phyloP scores from a whole-genome alignment of 2,329 filamentous ascomycete species.

The Dactylella cylindrospora region DNA sequence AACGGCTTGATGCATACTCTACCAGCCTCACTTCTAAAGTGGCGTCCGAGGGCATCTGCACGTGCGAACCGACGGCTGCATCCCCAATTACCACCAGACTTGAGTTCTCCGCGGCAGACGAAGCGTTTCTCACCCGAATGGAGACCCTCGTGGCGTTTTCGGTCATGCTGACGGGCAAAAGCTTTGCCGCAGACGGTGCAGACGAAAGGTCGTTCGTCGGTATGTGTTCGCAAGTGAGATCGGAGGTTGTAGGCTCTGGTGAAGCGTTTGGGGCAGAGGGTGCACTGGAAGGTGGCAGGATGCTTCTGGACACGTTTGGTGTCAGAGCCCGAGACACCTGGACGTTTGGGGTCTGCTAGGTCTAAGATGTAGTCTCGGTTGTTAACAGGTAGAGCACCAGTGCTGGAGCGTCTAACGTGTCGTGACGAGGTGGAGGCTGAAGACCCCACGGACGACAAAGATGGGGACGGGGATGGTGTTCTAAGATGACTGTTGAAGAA shows the following conservation, averaged over 20 bases:
- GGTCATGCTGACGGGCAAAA: constrained; percentile 94
- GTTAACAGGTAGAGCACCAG: constrained; percentile 57
- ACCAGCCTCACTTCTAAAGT: constrained; percentile 94
- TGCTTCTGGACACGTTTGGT: constrained; percentile 92
- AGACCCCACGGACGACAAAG: constrained; percentile 45
- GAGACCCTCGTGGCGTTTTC: constrained; percentile 92
- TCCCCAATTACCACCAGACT: constrained; percentile 81
- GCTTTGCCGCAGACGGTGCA: constrained; percentile 97
- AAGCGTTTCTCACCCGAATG: constrained; percentile 99
- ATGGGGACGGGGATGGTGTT: constrained; percentile 55
- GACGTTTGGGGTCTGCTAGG: constrained; percentile 76
- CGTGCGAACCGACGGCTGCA: constrained; percentile 91
- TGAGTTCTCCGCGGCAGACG: constrained; percentile 88
- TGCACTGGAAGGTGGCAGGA: constrained; percentile 94
- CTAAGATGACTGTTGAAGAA: constrained; percentile 52
- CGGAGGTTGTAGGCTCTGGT: constrained; percentile 95
- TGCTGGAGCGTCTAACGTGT: constrained; percentile 57
- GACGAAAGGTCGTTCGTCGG: constrained; percentile 94
- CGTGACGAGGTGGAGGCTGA: constrained; percentile 50
- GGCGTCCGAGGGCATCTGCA: constrained; percentile 87
- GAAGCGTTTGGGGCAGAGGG: constrained; percentile 88
- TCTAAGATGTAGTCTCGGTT: constrained; percentile 80
- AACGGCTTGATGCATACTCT: constrained; percentile 96
- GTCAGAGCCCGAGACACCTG: constrained; percentile 60
- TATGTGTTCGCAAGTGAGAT: constrained; percentile 92